Base-by-base conservation (phyloP, 164 flowering plant species). In the Warburgia ugandensis region DNA sequence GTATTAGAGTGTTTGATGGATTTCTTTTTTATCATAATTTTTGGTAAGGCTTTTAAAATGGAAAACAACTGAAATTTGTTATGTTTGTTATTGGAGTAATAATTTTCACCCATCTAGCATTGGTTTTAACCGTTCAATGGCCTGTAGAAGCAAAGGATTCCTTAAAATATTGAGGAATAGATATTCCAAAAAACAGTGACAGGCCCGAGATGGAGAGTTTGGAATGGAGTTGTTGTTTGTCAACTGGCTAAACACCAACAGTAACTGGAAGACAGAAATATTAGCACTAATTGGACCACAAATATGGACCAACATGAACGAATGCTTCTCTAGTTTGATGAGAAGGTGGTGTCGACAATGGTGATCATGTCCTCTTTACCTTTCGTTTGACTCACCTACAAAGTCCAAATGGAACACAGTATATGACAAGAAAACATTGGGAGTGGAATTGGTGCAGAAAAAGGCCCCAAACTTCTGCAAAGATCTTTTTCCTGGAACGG, bases 401-500 rank as follows among this genome's bases (percentile, higher is more conserved):
- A n/a, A 92, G 67, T 40, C 96, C 99, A 44, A 76, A 79, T 31
- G 88, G 70, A 57, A 92, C 65, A 54, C 99, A 92, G 72, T 88
- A 84, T 41, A 79, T 82, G 36, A 95, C 99, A 52, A n/a, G 82
- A 95, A 71, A 83, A 92, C 64, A 92, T 82, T 29, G 99, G 87
- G 30, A 84, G 31, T 22, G 98, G 98, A 50, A 92, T 88, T 20
- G 96, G 84, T 29, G 98, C 98, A 59, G n/a, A 92, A 91, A 47
- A 92, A 80, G 40, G 97, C 96, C 12, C 99, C 99, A 59, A 92
- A 92, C 53, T 92, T 92, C n/a, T n/a, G n/a, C n/a, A n/a, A n/a
- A n/a, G n/a, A n/a, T n/a, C n/a, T n/a, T n/a, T n/a, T n/a, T n/a
- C n/a, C n/a, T n/a, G n/a, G n/a, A n/a, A n/a, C n/a, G n/a, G n/a